Conservation (phyloP, 1,139 yeast species). For the Scheffersomyces quercinus region DNA sequence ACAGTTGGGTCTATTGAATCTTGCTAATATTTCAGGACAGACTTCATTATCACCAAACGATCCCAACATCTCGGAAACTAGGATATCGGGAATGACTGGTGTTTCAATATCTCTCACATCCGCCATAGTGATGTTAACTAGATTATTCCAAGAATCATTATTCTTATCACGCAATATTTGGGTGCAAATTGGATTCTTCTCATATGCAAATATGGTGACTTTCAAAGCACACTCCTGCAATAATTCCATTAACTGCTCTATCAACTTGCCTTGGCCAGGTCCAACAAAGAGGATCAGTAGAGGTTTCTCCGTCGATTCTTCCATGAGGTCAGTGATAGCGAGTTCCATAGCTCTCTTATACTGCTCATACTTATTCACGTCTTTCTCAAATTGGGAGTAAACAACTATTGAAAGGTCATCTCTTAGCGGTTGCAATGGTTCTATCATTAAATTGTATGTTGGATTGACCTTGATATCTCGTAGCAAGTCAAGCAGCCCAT, state of each 20-base stretch:
- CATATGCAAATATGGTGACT: slow-evolving; percentile 39
- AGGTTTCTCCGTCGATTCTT: not conserved
- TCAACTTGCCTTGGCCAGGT: slow-evolving; percentile 84
- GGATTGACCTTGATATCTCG: slow-evolving; percentile 6
- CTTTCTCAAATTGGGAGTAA: slow-evolving; percentile 71
- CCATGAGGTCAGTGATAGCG: slow-evolving; percentile 45
- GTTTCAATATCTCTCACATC: slow-evolving; percentile 57
- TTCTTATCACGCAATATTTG: slow-evolving; percentile 46
- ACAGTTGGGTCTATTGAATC: slow-evolving; percentile 10
- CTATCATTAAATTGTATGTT: slow-evolving; percentile 14
- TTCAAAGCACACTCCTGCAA: slow-evolving; percentile 22
- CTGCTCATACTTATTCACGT: slow-evolving; percentile 61
- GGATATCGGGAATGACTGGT: slow-evolving; percentile 42
- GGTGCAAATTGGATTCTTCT: slow-evolving; percentile 68
- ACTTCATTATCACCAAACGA: slow-evolving; percentile 92
- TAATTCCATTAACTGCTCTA: slow-evolving; percentile 48
- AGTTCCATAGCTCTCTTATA: slow-evolving; percentile 66
- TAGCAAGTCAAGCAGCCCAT: no score
- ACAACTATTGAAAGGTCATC: slow-evolving; percentile 57
- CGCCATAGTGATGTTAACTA: slow-evolving; percentile 49
- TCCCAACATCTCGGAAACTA: slow-evolving; percentile 81
- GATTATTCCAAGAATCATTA: slow-evolving; percentile 40
- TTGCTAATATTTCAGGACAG: slow-evolving; percentile 70
- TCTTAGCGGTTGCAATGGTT: slow-evolving; percentile 72
- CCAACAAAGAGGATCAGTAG: slow-evolving; percentile 64